Percentiles rank a stretch among this genome's conserved stretches.
Conservation (phyloP, 768 basidiomycete genomes). For the Lactarius hatsudake region DNA sequence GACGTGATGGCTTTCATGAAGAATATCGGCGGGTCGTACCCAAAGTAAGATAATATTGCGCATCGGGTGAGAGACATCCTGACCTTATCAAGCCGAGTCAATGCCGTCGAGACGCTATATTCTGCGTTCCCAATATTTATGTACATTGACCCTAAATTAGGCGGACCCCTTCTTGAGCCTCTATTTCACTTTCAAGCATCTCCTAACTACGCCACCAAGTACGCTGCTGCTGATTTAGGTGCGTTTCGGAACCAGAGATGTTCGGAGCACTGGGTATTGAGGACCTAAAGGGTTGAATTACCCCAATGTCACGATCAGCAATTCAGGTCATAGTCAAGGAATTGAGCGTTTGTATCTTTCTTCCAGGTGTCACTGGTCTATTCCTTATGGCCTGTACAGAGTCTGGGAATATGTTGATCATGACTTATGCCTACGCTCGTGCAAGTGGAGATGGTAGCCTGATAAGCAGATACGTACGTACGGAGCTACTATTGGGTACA, state of each 20-base stretch:
- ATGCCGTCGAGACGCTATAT: constrained; percentile 55
- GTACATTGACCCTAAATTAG: constrained; percentile 53
- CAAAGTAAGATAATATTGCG: constrained; percentile 38
- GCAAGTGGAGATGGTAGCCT: constrained; percentile 31
- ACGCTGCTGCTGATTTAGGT: constrained; percentile 29
- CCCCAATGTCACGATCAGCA: constrained; percentile 12
- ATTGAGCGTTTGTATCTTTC: constrained; percentile 15
- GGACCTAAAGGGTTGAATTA: constrained; percentile 1
- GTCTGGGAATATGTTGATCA: constrained; percentile 38
- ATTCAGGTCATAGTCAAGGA: not conserved
- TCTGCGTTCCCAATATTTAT: constrained; percentile 50
- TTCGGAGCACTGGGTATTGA: not conserved
- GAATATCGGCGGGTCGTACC: constrained; percentile 3
- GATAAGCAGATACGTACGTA: constrained; percentile 29
- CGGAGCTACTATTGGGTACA: not conserved
- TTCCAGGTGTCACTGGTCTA: not conserved
- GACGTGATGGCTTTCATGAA: constrained; percentile 56
- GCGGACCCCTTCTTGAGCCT: constrained; percentile 31
- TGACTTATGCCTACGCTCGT: constrained; percentile 33
- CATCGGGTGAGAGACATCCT: constrained; percentile 1
- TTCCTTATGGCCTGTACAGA: constrained; percentile 19
- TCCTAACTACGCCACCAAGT: constrained; percentile 21
- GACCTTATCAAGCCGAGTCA: constrained; percentile 30
- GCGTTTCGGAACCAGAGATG: not conserved
- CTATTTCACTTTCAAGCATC: constrained; percentile 27